Evolutionary conservation across 768 basidiomycete species (phyloP).

Genomic region (Hygrophoropsis aurantiaca): DNA sequence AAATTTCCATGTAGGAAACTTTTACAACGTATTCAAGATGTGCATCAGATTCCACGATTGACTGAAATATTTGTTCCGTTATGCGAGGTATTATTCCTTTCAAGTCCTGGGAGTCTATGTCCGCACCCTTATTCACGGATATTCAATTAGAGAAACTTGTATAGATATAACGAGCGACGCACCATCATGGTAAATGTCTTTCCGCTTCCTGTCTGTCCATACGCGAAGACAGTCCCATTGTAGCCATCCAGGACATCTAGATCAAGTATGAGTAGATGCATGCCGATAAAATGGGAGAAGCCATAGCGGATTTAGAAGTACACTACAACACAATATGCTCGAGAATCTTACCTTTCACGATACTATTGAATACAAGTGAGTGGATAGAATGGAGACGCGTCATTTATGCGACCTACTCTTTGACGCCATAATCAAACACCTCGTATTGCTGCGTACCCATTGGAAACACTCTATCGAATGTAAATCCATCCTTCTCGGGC

Average conservation of each 20-base stretch:
- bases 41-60: constrained; percentile 92
- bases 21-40: constrained; percentile 98
- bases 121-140: constrained; percentile 69
- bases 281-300: not conserved
- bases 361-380: constrained; percentile 45
- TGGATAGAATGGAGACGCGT: constrained; percentile 10
- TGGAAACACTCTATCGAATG: constrained; percentile 95
- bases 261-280: constrained; percentile 15
- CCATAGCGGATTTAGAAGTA: not conserved
- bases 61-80: constrained; percentile 98
- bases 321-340: constrained; percentile 2
- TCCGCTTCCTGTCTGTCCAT: constrained; percentile 95
- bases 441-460: constrained; percentile 88
- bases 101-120: constrained; percentile 91
- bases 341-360: constrained; percentile 73
- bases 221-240: constrained; percentile 97
- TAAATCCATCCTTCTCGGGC: constrained; percentile 96
- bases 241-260: constrained; percentile 97
- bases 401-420: constrained; percentile 66
- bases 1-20: constrained; percentile 99
- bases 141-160: constrained; percentile 10
- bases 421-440: constrained; percentile 98
- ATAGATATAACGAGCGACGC: constrained; percentile 14
- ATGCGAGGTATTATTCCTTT: constrained; percentile 98
- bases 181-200: constrained; percentile 99